Evolutionary conservation across 805 yeast genomes (phyloP).

Genomic region (Lipomyces orientalis): DNA sequence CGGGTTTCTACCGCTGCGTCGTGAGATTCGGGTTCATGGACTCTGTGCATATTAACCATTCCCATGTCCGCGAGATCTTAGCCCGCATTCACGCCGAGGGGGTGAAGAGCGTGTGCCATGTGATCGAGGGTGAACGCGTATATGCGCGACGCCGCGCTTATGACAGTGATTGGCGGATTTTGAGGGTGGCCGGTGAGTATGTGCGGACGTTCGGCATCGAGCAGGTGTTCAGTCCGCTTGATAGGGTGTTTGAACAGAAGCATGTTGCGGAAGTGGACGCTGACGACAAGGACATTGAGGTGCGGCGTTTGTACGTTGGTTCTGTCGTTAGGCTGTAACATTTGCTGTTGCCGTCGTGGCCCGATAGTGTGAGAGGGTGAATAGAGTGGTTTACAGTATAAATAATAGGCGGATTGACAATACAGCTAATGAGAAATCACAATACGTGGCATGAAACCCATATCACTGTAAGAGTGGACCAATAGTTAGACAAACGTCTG

Average conservation of each 20-base stretch:
- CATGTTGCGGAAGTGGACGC: not conserved
- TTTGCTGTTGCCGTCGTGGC: not conserved
- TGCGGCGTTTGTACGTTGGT: constrained; percentile 6
- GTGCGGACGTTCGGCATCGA: constrained; percentile 16
- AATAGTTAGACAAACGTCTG: no score
- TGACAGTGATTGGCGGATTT: not conserved
- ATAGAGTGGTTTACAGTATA: no score
- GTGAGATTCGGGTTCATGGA: constrained; percentile 60
- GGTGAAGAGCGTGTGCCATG: constrained; percentile 17
- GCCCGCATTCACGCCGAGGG: not conserved
- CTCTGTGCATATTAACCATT: constrained; percentile 38
- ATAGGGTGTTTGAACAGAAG: constrained; percentile 10
- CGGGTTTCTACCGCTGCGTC: constrained; percentile 57
- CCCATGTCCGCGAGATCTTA: constrained; percentile 13
- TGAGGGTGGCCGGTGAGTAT: not conserved
- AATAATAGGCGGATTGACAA: no score
- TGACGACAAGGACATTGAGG: not conserved
- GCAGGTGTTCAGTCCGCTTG: constrained; percentile 22
- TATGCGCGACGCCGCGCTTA: constrained; percentile 9
- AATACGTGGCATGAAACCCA: no score
- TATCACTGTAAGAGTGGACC: no score
- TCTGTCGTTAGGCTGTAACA: not conserved
- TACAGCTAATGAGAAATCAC: no score
- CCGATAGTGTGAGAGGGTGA: no score
- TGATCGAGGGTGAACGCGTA: constrained; percentile 15